A percentile compares a stretch with the other conserved stretches of the same genome.
Evolutionary conservation across 805 yeast species (phyloP).

Genomic region (Komagataella phaffii): DNA sequence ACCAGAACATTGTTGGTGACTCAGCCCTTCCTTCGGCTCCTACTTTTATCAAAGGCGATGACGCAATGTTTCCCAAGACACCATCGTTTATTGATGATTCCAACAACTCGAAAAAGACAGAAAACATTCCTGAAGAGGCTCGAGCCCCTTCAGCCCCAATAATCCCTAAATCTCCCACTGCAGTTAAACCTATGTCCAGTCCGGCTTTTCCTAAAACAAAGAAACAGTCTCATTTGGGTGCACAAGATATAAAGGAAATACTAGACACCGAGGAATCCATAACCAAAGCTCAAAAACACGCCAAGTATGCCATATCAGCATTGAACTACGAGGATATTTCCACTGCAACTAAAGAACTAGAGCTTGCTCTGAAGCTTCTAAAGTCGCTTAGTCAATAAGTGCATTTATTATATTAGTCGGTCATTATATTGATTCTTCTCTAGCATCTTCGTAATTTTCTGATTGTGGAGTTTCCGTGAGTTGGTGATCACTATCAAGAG

Average conservation of each 20-base stretch:
- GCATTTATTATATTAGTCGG: not conserved
- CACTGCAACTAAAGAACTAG: slow-evolving; percentile 54
- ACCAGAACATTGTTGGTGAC: not conserved
- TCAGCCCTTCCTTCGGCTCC: slow-evolving; percentile 6
- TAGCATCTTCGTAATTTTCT: not conserved
- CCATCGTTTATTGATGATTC: slow-evolving; percentile 4
- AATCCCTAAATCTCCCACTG: slow-evolving; percentile 2
- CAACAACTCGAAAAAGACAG: not conserved
- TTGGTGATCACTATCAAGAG: not conserved
- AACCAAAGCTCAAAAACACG: slow-evolving; percentile 48
- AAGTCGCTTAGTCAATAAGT: slow-evolving; percentile 2
- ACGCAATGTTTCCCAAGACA: not conserved
- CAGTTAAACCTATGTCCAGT: slow-evolving; percentile 1
- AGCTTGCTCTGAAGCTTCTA: slow-evolving; percentile 35
- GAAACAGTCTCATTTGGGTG: slow-evolving; percentile 10
- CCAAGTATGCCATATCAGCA: slow-evolving; percentile 70
- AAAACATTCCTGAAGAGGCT: not conserved
- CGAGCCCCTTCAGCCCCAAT: not conserved
- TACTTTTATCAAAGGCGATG: slow-evolving; percentile 1
- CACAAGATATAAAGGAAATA: slow-evolving; percentile 29
- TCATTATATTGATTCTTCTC: not conserved
- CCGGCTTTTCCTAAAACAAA: not conserved
- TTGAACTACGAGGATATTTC: slow-evolving; percentile 60
- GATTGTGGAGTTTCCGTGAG: not conserved
- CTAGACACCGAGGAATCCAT: slow-evolving; percentile 43